Evolutionary conservation across 805 yeast species (phyloP).

Genomic region (Yamadazyma sp.): DNA sequence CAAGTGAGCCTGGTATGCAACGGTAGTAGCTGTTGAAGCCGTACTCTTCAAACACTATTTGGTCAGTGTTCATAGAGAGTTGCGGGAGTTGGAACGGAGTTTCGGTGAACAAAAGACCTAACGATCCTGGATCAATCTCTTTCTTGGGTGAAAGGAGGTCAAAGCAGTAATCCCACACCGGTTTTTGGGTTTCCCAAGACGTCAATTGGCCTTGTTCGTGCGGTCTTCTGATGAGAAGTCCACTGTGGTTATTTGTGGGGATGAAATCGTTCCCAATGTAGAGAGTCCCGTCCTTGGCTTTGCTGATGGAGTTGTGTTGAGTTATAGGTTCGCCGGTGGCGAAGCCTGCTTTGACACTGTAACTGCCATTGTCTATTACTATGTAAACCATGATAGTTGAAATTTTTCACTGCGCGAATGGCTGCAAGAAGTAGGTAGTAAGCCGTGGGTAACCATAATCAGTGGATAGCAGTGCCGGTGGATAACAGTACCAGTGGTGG

Average conservation of each 20-base stretch:
- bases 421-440: not conserved
- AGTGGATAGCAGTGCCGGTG: too few relatives aligned
- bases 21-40: conserved; percentile 73
- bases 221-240: conserved; percentile 75
- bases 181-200: conserved; percentile 88
- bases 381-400: conserved; percentile 30
- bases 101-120: conserved; percentile 72
- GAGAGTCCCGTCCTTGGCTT: conserved; percentile 71
- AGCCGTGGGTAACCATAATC: too few relatives aligned
- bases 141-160: conserved; percentile 19
- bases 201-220: conserved; percentile 84
- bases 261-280: conserved; percentile 71
- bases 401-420: conserved; percentile 4
- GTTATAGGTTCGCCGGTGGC: conserved; percentile 38
- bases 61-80: conserved; percentile 82
- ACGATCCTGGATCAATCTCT: conserved; percentile 20
- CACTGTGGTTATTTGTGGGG: conserved; percentile 69
- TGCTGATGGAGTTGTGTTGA: conserved; percentile 68
- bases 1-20: conserved; percentile 56
- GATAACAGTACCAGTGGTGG: too few relatives aligned
- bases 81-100: conserved; percentile 80
- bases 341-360: conserved; percentile 60
- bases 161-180: conserved; percentile 85
- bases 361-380: conserved; percentile 89
- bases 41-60: conserved; percentile 90